These are phyloP conservation scores for Talaromyces marneffei DNA, from an alignment of 2,329 filamentous ascomycete species.

Conservation along the genomic window DNA sequence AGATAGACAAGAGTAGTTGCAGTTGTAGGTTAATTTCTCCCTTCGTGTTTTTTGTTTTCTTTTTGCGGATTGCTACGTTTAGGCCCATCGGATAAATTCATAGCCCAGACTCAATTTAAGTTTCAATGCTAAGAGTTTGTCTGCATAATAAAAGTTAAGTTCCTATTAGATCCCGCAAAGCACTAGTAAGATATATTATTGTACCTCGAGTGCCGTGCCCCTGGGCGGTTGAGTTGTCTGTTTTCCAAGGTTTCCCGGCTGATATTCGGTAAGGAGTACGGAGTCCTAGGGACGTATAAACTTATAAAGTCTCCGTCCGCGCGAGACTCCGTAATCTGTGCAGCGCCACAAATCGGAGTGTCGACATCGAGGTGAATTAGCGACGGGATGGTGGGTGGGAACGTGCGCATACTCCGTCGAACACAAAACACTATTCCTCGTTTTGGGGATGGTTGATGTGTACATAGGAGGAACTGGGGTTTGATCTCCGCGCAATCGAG, in stretches of 20 bases:
- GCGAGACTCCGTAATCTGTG: background rate
- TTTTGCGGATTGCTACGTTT: background rate
- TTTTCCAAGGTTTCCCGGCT: background rate
- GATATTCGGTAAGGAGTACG: too few relatives aligned
- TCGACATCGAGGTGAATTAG: background rate
- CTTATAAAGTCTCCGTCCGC: background rate
- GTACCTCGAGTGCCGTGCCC: too few relatives aligned
- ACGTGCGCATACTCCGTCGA: background rate
- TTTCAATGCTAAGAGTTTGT: background rate
- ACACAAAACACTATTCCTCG: background rate
- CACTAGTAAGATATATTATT: background rate
- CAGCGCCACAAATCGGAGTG: background rate
- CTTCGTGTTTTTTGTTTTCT: background rate
- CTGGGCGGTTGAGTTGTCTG: background rate
- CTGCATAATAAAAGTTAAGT: background rate
- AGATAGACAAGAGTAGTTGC: background rate
- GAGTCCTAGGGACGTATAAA: background rate
- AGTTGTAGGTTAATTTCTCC: background rate
- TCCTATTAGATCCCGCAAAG: background rate
- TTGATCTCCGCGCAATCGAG: background rate
- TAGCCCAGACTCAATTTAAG: background rate
- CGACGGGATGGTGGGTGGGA: background rate
- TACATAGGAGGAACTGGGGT: background rate
- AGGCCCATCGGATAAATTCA: background rate
- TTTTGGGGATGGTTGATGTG: too few relatives aligned